Base-by-base conservation (phyloP, 2,329 filamentous ascomycete species). In the Orbilia ellipsospora region DNA sequence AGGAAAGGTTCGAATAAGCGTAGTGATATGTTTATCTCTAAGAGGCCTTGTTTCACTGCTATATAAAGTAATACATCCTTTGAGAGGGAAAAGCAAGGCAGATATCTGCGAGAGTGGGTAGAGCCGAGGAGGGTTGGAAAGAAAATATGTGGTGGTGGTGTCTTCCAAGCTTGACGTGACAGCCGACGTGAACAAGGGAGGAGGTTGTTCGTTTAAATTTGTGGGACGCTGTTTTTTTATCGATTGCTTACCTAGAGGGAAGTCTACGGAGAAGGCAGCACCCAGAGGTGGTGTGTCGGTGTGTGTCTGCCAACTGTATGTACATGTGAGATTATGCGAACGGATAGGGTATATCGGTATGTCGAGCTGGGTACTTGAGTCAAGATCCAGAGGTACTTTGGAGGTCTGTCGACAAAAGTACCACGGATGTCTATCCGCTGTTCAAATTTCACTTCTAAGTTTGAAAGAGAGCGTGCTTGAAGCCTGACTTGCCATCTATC, bases 11-110 rank as follows among this genome's bases (percentile, higher is more conserved):
- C 48, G 57, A 42, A 64, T 56, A 64, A 68, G 72, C 56, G 63
- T 54, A 68, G 28, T 75, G 72, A 75, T 75, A 68, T 75, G 72
- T 75, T 54, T 75, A 64, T 57, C n/a, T 68, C 64, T 65, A 45
- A 75, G 72, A 75, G 72, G 72, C 44, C 72, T 54, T 61, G 64
- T 69, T 75, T 75, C 72, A 69, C 52, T 69, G 70, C 72, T 75
- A 75, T 75, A 75, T 75, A 75, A 69, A 75, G 72, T 44, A 69
- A 63, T 69, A 68, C 64, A 68, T 57, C 36, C 36, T 57, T 57
- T 57, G 23, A 36, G 23, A 10, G n/a, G 15, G 6, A 13, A 20
- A 57, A 15, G 45, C 15, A 52, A 54, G 60, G 44, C 31, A 26
- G 26, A 16, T 28, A 50, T 36, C 31, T 36, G 44, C 60, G 60